These are phyloP conservation scores for Leishmania arabica DNA, from an alignment of 208 protist genomes.

Conservation along the genomic window DNA sequence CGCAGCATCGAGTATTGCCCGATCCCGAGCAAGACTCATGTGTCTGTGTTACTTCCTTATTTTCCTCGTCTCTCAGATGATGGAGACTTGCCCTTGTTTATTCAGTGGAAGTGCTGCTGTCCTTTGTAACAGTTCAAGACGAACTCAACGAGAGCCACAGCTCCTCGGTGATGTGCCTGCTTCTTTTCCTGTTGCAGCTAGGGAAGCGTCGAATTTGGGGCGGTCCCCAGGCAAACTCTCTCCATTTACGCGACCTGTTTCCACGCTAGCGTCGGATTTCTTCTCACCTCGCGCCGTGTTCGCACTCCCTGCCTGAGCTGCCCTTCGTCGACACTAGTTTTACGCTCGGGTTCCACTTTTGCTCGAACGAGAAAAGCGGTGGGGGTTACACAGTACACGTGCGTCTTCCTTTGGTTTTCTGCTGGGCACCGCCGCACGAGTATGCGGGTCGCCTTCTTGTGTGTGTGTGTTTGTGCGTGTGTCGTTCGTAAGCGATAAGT, in stretches of 20 bases:
- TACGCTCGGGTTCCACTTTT: background rate
- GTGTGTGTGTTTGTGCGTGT: background rate
- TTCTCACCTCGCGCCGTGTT: background rate
- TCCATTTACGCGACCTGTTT: background rate
- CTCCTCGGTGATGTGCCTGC: background rate
- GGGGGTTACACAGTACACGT: background rate
- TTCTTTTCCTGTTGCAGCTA: conserved; percentile 1
- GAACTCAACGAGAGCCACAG: background rate
- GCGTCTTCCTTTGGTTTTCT: background rate
- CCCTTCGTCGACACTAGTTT: background rate
- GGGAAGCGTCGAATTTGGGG: background rate
- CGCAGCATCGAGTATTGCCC: background rate
- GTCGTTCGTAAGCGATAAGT: background rate
- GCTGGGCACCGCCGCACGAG: background rate
- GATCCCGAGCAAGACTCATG: background rate
- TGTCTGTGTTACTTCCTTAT: background rate
- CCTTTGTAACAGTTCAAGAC: background rate
- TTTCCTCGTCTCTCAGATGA: background rate
- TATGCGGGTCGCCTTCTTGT: background rate
- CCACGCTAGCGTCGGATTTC: background rate
- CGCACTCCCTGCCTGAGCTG: background rate
- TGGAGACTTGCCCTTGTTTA: background rate
- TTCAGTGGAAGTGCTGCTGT: background rate
- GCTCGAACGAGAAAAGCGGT: background rate
- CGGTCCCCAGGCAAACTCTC: background rate